These are phyloP conservation scores for Plasmodium inui DNA, from an alignment of 169 alveolate species.

Conservation along the genomic window DNA sequence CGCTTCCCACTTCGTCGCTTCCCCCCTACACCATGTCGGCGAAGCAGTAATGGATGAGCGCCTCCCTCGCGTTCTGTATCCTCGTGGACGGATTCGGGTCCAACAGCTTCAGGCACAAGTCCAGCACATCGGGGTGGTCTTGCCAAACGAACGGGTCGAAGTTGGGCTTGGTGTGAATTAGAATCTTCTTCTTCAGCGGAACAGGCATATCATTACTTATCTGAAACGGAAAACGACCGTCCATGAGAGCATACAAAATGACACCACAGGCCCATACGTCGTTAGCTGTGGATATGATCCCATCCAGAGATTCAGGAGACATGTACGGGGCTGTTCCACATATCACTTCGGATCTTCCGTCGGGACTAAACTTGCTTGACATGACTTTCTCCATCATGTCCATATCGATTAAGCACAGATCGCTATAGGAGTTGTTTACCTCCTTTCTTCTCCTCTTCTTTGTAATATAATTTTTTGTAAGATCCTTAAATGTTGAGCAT, in stretches of 20 bases:
- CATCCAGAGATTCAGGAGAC: constrained; percentile 80
- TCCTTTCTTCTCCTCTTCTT: constrained; percentile 5
- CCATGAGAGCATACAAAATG: constrained; percentile 77
- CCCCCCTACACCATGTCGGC: background rate
- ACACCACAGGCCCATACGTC: constrained; percentile 84
- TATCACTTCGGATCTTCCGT: constrained; percentile 4
- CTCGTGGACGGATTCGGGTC: constrained; percentile 74
- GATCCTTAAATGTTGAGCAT: background rate
- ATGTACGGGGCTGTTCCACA: constrained; percentile 68
- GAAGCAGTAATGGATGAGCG: constrained; percentile 81
- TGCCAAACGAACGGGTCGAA: constrained; percentile 82
- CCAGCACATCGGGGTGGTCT: constrained; percentile 77
- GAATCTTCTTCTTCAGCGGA: constrained; percentile 46
- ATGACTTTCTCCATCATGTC: constrained; percentile 62
- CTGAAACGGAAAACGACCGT: constrained; percentile 79
- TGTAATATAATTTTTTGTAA: background rate
- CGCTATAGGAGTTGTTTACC: constrained; percentile 7
- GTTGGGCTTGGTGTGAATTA: constrained; percentile 64
- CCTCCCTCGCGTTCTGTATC: constrained; percentile 82
- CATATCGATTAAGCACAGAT: constrained; percentile 66
- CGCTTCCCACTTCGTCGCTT: background rate
- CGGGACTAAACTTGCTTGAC: background rate
- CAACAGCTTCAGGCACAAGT: constrained; percentile 79
- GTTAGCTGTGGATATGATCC: constrained; percentile 70
- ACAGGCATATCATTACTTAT: constrained; percentile 54